These are phyloP conservation scores for Smithsoniella earleae DNA, from an alignment of 163 green algal species.

Conservation along the genomic window DNA sequence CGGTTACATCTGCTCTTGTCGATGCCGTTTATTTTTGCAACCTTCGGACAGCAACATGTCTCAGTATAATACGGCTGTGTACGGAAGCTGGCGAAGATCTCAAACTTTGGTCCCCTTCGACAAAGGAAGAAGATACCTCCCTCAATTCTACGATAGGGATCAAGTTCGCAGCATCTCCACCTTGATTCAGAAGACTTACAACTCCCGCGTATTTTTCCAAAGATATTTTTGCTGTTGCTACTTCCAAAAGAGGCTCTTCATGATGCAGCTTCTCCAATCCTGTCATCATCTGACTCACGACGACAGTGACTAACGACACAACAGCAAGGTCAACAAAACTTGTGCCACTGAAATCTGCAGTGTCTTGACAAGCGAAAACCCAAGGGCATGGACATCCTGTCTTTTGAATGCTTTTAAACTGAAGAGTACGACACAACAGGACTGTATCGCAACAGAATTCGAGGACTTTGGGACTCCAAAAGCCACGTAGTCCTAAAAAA, in stretches of 20 bases:
- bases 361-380: no score
- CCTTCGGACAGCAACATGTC: neutral
- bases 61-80: neutral
- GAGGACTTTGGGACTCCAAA: neutral
- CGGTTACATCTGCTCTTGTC: neutral
- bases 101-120: neutral
- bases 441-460: neutral
- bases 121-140: neutral
- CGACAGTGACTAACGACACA: neutral
- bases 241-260: neutral
- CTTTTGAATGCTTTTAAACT: neutral
- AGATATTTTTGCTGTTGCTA: neutral
- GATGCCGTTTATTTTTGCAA: constrained; percentile 12
- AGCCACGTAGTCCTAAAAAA: neutral
- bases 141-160: neutral
- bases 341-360: no score
- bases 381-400: neutral
- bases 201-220: constrained; percentile 10
- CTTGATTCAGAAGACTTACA: neutral
- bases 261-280: neutral
- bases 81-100: neutral
- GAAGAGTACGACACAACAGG: neutral
- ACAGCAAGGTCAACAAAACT: neutral
- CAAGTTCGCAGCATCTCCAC: neutral
- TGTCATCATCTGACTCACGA: neutral